Conservation (phyloP, 2,329 filamentous ascomycete genomes). For the Aspergillus melleus region DNA sequence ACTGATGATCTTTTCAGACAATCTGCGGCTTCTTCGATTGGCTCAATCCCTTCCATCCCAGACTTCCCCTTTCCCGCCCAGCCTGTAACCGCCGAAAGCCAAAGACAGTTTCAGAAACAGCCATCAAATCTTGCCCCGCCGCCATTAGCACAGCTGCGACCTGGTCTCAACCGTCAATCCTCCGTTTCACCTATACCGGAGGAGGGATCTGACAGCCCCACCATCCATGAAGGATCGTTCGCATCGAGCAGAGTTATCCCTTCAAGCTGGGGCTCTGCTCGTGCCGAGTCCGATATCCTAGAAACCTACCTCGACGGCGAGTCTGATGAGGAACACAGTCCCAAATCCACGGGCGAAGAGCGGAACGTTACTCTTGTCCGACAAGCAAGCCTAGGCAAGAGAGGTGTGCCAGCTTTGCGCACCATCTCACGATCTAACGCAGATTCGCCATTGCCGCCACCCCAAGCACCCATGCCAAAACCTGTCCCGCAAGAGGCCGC, state of each 20-base stretch:
- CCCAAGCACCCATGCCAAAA: conserved; percentile 6
- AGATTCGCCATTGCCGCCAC: conserved; percentile 19
- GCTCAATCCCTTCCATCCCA: conserved; percentile 30
- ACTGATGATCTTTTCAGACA: conserved; percentile 32
- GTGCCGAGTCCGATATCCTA: conserved; percentile 50
- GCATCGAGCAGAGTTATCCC: conserved; percentile 73
- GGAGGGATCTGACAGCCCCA: conserved; percentile 58
- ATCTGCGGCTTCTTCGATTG: conserved; percentile 25
- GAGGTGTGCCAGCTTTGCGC: conserved; percentile 43
- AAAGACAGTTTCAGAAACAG: conserved; percentile 23
- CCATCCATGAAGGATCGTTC: conserved; percentile 59
- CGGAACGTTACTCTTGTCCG: conserved; percentile 35
- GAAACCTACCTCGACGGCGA: conserved; percentile 32
- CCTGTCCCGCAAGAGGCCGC: conserved; percentile 1
- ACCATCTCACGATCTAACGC: conserved; percentile 36
- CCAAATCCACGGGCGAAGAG: conserved; percentile 15
- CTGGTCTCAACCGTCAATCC: conserved; percentile 60
- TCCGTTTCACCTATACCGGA: conserved; percentile 76
- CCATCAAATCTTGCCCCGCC: conserved; percentile 31
- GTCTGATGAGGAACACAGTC: conserved; percentile 26
- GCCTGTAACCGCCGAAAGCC: conserved; percentile 22
- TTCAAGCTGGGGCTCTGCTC: conserved; percentile 60
- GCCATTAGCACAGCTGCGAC: conserved; percentile 20
- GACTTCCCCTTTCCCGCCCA: conserved; percentile 26
- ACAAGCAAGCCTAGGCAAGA: conserved; percentile 45